Conservation (phyloP, 2,329 filamentous ascomycete species). For the Capronia coronata region DNA sequence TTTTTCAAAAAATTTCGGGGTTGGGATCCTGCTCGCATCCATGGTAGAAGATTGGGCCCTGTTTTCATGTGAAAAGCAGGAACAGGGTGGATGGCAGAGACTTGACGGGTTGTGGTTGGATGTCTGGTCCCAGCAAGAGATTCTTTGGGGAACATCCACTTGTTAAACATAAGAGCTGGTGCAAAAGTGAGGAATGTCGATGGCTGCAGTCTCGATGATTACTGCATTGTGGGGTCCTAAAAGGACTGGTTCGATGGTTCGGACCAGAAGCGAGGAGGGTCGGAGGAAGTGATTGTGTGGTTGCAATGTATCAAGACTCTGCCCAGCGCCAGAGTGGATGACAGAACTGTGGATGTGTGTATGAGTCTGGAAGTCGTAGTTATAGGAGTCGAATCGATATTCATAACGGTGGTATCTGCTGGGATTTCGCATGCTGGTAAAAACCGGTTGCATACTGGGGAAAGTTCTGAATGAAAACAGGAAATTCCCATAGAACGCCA, state of each 20-base stretch:
- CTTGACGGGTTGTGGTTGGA: background rate
- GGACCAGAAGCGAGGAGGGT: no score
- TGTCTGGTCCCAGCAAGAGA: background rate
- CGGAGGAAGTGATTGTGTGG: no score
- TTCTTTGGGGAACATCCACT: constrained; percentile 1
- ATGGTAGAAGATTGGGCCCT: background rate
- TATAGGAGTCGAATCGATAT: background rate
- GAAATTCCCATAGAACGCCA: constrained; percentile 18
- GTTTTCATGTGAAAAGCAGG: background rate
- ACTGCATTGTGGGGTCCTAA: background rate
- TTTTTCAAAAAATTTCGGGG: constrained; percentile 10
- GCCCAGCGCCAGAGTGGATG: background rate
- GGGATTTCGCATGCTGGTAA: background rate
- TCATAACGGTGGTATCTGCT: background rate
- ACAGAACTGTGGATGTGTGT: background rate
- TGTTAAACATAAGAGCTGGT: background rate
- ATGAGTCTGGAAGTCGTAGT: background rate
- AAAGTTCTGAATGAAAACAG: constrained; percentile 9
- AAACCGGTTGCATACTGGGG: background rate
- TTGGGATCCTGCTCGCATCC: constrained; percentile 8
- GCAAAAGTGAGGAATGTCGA: background rate
- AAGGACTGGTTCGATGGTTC: background rate
- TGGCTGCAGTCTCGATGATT: background rate
- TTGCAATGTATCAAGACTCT: background rate
- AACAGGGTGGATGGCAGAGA: constrained; percentile 1